A percentile compares a stretch with the other conserved stretches of the same genome.
Conservation (phyloP, 257 asterid species). For the Agastache rugosa region DNA sequence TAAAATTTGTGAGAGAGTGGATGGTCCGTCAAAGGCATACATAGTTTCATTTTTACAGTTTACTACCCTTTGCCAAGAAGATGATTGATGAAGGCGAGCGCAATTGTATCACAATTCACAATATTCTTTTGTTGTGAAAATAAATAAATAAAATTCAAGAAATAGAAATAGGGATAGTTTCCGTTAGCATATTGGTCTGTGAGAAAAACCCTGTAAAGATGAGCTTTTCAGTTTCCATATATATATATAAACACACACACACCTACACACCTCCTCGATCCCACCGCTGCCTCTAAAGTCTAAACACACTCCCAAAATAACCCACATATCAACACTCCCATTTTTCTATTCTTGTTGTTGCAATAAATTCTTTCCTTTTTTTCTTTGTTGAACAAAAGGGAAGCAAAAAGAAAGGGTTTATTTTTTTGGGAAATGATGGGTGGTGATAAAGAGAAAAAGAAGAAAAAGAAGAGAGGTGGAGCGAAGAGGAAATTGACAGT, state of each 20-base stretch:
- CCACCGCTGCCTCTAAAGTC: slow-evolving; percentile 34
- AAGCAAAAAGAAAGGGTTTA: neutral
- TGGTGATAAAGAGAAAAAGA: slow-evolving; percentile 67
- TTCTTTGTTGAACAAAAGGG: neutral
- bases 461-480: slow-evolving; percentile 96
- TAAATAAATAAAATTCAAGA: neutral
- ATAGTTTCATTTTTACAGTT: neutral
- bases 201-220: slow-evolving; percentile 43
- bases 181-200: slow-evolving; percentile 16
- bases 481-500: slow-evolving; percentile 80
- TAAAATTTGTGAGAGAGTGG: neutral
- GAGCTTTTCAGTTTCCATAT: slow-evolving; percentile 40
- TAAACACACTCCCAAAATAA: neutral
- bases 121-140: neutral
- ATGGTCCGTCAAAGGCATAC: no score
- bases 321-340: slow-evolving; percentile 19
- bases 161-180: slow-evolving; percentile 25
- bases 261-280: slow-evolving; percentile 41
- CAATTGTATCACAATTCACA: neutral
- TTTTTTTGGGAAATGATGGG: slow-evolving; percentile 44
- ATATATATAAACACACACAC: slow-evolving; percentile 4
- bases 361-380: slow-evolving; percentile 6
- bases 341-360: slow-evolving; percentile 1
- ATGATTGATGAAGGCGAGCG: neutral
- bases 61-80: slow-evolving; percentile 1